phyloP scores from a whole-genome alignment of 1,139 yeast species.

The Geotrichum fermentans region DNA sequence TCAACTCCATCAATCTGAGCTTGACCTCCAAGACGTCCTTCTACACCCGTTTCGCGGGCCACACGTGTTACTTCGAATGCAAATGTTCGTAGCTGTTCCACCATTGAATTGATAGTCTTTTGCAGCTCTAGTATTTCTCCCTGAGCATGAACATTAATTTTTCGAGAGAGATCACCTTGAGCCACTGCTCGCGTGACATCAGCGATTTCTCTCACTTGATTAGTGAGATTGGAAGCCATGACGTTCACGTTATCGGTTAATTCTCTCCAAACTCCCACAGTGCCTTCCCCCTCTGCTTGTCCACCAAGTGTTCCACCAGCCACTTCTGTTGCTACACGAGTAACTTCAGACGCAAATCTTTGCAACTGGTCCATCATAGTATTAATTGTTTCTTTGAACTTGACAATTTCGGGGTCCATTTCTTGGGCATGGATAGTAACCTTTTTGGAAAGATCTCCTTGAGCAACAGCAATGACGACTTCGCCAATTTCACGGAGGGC shows the following conservation, averaged over 20 bases:
- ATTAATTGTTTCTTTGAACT: conserved; percentile 75
- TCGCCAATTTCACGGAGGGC: conserved; percentile 76
- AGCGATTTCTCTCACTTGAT: conserved; percentile 80
- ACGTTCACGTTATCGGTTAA: conserved; percentile 79
- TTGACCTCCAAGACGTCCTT: conserved; percentile 83
- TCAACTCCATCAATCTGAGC: conserved; percentile 79
- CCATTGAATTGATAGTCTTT: conserved; percentile 80
- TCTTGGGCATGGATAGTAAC: conserved; percentile 69
- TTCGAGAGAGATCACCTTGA: conserved; percentile 68
- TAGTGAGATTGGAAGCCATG: too few relatives aligned
- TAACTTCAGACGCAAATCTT: conserved; percentile 75
- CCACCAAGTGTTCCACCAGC: conserved; percentile 89
- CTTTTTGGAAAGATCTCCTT: conserved; percentile 76
- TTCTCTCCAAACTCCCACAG: conserved; percentile 85
- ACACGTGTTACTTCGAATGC: conserved; percentile 86
- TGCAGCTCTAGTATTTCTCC: conserved; percentile 75
- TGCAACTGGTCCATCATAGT: conserved; percentile 86
- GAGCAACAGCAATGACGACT: conserved; percentile 76
- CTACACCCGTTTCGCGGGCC: conserved; percentile 85
- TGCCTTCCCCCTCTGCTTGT: conserved; percentile 76
- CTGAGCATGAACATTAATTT: conserved; percentile 77
- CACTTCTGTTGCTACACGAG: conserved; percentile 81
- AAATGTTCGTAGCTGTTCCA: conserved; percentile 79
- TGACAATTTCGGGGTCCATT: conserved; percentile 64
- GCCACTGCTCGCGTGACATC: conserved; percentile 86